Evolutionary conservation across 495 filamentous ascomycete species (phyloP), one percentile per base, ranked within the genome.

Genomic region (Clavariopsis aquatica): DNA sequence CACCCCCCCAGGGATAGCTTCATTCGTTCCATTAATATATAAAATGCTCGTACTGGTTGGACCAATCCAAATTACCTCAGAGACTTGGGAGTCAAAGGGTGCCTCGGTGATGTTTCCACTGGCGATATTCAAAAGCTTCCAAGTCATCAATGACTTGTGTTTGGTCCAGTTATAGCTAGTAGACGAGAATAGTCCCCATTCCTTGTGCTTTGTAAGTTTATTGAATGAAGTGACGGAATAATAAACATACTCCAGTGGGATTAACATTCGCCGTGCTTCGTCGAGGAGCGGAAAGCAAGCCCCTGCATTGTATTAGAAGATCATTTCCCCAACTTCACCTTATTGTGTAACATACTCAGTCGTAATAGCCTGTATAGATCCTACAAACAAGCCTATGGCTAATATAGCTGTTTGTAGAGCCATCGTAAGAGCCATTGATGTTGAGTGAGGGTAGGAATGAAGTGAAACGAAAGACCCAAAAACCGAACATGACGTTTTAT

Each of bases 11-110:
- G 76, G 73, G 15, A 79, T 73, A 1, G 77, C 67, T 2, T 76
- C 73, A 46, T 80, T 81, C n/a, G 78, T 79, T 47, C 74, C 68
- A 58, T 80, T 81, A 72, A 81, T 74, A 62, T 82, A 82, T 29
- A 82, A 62, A 52, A 82, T 64, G 27, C 74, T 67, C 1, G 64
- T 67, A n/a, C 62, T 41, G 2, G 64, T 56, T 6, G 47, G 7
- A 13, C 64, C 64, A 22, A 67, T 49, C 57, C 57, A 67, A 20
- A 67, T 58, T 13, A 67, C 43, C 46, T 67, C 64, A 7, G 64
- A 62, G n/a, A 67, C 58, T 2, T 34, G 31, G 17, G 64, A 67
- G 22, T 62, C 64, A 27, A 67, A 67, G 19, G 64, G 57, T 2
- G 64, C 64, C 7, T 62, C 52, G 12, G 64, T 57, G 22, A 67